Conservation (phyloP, 495 filamentous ascomycete species). For the Hypoxylon perforatum region DNA sequence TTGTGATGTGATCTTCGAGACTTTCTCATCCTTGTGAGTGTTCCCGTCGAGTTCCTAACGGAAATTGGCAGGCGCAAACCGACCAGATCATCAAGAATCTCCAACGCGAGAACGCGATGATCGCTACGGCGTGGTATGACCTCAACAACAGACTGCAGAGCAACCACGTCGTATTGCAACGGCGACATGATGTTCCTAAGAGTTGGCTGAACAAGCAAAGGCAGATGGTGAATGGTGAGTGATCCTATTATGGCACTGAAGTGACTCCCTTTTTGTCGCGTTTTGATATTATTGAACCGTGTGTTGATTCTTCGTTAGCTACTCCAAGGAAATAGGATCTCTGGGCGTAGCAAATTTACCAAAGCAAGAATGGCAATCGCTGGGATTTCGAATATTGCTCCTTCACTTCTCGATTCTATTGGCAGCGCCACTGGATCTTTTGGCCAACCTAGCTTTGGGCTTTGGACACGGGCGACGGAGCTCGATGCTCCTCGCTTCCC, state of each 20-base stretch:
- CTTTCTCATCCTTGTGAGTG: background rate
- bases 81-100: slow-evolving; percentile 75
- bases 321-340: slow-evolving; percentile 61
- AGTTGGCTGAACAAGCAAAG: slow-evolving; percentile 94
- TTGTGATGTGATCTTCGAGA: background rate
- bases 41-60: slow-evolving; percentile 19
- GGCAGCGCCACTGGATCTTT: slow-evolving; percentile 3
- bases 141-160: slow-evolving; percentile 85
- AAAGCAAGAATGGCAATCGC: background rate
- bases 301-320: slow-evolving; percentile 41
- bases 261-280: background rate
- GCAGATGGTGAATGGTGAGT: slow-evolving; percentile 70
- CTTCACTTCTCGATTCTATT: background rate
- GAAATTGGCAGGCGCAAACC: slow-evolving; percentile 60
- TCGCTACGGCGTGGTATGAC: slow-evolving; percentile 93
- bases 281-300: background rate
- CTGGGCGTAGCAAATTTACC: slow-evolving; percentile 18
- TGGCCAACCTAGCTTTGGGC: slow-evolving; percentile 7
- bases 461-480: slow-evolving; percentile 11
- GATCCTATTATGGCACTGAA: background rate
- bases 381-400: background rate
- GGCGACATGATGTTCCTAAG: slow-evolving; percentile 78
- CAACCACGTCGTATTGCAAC: slow-evolving; percentile 82
- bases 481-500: slow-evolving; percentile 4
- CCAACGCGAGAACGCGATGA: slow-evolving; percentile 84